Base-by-base conservation (phyloP, 768 basidiomycete genomes). In the Phylloporus rhodoxanthus region DNA sequence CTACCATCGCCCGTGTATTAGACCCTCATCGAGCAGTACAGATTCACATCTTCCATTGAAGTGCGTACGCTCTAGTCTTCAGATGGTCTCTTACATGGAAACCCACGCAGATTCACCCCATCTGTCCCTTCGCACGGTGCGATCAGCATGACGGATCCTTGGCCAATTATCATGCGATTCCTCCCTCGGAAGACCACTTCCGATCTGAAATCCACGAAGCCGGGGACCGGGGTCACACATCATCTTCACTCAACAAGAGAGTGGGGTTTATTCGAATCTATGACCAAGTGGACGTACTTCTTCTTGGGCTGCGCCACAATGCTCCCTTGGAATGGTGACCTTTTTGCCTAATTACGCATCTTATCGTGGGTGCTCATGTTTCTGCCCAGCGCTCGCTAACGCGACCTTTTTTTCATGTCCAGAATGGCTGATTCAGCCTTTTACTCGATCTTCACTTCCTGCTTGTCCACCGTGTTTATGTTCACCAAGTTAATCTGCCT, bases 281-380 rank as follows among this genome's bases (percentile, higher is more conserved):
- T 1, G 33, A 5, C 33, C 1, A 33, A n/a, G 33, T 87, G 81
- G 79, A 75, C 82, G 46, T 75, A 81, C 57, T 86, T 87, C 55
- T 65, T 85, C 14, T 68, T 91, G 11, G 90, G 91, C 2, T 83
- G 83, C 52, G 84, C 87, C 17, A 76, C 85, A 3, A 74, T 92
- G 4, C 67, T 94, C 19, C 83, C 87, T 23, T 94, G 90, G 89
- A 92, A 91, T 64, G 89, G 91, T 90, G 78, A 62, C 3, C 3
- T n/a, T 19, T 23, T 25, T 36, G 30, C 43, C 43, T 91, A 60
- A 90, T 30, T 30, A 11, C 28, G 10, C 28, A 29, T 2, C 29
- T 13, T 30, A 30, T 30, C 13, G 13, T 30, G 13, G 29, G 13
- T 30, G 29, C 29, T 30, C 13, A 30, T 30, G 13, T 30, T 30